Percentiles rank a stretch among this genome's conserved stretches.
Conservation (phyloP, 441 rosid genomes). For the Hura crepitans region DNA sequence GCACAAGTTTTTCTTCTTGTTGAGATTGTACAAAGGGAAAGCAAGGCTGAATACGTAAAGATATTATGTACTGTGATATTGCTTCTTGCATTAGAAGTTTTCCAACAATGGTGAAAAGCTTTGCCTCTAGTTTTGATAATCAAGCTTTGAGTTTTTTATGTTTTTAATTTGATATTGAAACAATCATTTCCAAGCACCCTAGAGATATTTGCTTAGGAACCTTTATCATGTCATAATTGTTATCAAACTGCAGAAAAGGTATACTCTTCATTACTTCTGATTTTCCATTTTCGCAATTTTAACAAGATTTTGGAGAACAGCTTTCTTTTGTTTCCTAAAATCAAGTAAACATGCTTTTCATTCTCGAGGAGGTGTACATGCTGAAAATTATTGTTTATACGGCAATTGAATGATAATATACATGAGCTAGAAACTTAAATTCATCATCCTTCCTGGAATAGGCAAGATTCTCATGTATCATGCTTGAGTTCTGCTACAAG, state of each 20-base stretch:
- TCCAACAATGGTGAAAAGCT: not conserved
- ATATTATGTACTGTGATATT: not conserved
- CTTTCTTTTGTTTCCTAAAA: not conserved
- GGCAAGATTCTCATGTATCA: too few relatives aligned
- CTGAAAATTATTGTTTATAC: too few relatives aligned
- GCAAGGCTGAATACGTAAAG: not conserved
- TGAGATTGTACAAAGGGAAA: not conserved
- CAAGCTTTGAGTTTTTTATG: not conserved
- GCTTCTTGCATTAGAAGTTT: conserved; percentile 1
- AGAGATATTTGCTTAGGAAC: not conserved
- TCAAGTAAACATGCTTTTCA: not conserved
- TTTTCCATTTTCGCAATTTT: not conserved
- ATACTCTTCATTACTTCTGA: not conserved
- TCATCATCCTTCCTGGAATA: not conserved
- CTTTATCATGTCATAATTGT: too few relatives aligned
- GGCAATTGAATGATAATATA: not conserved
- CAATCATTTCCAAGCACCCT: not conserved
- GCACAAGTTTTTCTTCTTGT: not conserved
- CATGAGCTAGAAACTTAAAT: conserved; percentile 4
- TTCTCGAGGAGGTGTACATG: too few relatives aligned
- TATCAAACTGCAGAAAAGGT: not conserved
- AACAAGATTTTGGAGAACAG: not conserved
- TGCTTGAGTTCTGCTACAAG: not conserved
- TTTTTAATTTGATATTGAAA: not conserved
- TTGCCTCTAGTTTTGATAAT: not conserved